Evolutionary conservation across 805 yeast species (phyloP).

Genomic region (Starmera caribaea): DNA sequence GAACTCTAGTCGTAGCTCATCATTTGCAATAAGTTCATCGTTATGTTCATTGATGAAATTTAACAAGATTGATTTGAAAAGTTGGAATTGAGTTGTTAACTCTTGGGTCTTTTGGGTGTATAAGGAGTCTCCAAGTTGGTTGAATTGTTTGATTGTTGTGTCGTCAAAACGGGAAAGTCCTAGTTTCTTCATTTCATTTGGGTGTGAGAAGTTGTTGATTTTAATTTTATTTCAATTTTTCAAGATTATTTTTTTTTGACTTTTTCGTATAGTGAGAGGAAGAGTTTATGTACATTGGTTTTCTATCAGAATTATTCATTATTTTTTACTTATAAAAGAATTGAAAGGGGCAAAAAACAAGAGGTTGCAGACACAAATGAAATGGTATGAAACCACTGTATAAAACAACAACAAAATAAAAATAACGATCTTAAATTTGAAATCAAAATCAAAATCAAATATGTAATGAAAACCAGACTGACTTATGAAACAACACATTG

Average conservation of each 20-base stretch:
- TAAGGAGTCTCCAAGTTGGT: slow-evolving; percentile 13
- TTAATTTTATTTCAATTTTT: background rate
- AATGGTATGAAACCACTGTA: no score
- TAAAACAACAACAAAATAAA: no score
- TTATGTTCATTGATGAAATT: slow-evolving; percentile 68
- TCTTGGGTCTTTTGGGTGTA: slow-evolving; percentile 46
- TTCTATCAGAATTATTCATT: no score
- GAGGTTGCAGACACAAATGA: no score
- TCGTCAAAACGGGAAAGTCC: slow-evolving; percentile 40
- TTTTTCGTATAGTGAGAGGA: no score
- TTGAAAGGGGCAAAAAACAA: no score
- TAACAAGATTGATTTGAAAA: slow-evolving; percentile 70
- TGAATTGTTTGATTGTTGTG: slow-evolving; percentile 5
- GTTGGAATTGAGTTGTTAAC: slow-evolving; percentile 59
- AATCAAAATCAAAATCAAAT: no score
- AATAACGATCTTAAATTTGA: no score
- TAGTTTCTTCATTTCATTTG: slow-evolving; percentile 28
- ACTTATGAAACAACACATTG: slow-evolving; percentile 8
- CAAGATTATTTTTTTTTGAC: background rate
- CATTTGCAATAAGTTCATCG: slow-evolving; percentile 52
- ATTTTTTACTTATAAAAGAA: no score
- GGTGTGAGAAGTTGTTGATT: background rate
- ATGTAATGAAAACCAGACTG: no score
- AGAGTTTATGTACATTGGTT: no score
- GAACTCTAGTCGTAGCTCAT: slow-evolving; percentile 60